Conservation (phyloP, 768 basidiomycete species). For the Leccinum aurantiacum region DNA sequence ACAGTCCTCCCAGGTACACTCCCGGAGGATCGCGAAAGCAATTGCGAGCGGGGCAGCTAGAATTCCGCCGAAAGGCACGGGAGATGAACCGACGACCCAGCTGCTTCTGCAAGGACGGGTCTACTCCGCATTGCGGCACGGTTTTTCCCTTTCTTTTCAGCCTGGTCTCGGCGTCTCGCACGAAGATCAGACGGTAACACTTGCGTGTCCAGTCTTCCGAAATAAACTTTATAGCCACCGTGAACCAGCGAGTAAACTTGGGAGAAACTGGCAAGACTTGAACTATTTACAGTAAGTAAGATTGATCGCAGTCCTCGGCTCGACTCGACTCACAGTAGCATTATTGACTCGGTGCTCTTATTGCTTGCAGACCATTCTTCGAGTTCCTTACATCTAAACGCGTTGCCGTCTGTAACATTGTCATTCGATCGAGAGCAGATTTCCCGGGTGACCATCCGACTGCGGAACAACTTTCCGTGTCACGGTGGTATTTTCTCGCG, state of each 20-base stretch:
- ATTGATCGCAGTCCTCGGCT: not conserved
- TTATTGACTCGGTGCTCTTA: not conserved
- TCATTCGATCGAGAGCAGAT: not conserved
- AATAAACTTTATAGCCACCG: not conserved
- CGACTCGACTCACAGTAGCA: not conserved
- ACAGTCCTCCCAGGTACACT: not conserved
- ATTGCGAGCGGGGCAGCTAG: not conserved
- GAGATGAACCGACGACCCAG: not conserved
- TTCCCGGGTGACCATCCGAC: not conserved
- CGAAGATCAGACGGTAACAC: conserved; percentile 2
- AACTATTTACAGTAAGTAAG: not conserved
- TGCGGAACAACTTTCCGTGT: conserved; percentile 6
- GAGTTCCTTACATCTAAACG: not conserved
- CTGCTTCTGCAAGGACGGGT: not conserved
- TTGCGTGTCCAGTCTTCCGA: not conserved
- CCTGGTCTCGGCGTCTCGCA: not conserved
- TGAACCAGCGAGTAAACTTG: not conserved
- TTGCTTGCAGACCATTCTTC: not conserved
- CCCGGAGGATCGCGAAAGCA: not conserved
- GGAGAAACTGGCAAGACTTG: not conserved
- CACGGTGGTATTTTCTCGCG: not conserved
- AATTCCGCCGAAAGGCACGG: conserved; percentile 5
- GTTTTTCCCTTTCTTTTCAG: not conserved
- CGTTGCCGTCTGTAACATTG: not conserved
- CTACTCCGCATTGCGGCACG: not conserved